These are phyloP conservation scores for Arabidopsis hybrid DNA, from an alignment of 441 rosid species.

Conservation along the genomic window DNA sequence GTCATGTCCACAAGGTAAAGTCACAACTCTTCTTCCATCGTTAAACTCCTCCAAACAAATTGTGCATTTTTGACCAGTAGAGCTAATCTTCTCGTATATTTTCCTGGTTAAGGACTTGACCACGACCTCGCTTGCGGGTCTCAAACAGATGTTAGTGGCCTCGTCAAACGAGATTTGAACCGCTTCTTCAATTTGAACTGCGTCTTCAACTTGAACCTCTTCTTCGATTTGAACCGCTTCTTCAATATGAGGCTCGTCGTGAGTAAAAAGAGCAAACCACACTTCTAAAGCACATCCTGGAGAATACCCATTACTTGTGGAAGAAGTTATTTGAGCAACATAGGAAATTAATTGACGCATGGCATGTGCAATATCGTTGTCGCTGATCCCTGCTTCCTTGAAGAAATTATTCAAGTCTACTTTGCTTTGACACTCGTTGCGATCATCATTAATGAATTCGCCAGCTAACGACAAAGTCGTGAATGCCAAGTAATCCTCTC, in stretches of 20 bases:
- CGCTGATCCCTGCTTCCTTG: neutral
- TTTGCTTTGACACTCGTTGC: slow-evolving; percentile 26
- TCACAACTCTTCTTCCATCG: slow-evolving; percentile 11
- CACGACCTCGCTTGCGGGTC: slow-evolving; percentile 14
- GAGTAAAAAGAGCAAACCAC: neutral
- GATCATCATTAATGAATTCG: no score
- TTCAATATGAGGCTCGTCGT: neutral
- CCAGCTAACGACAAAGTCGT: no score
- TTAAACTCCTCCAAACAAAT: slow-evolving; percentile 37
- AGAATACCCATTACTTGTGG: neutral
- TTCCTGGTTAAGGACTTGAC: slow-evolving; percentile 21
- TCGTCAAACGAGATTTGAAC: neutral
- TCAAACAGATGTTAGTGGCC: neutral
- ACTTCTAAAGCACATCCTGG: neutral
- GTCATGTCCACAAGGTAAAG: slow-evolving; percentile 35
- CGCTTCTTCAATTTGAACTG: slow-evolving; percentile 10
- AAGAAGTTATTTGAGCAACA: neutral
- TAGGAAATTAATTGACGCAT: neutral
- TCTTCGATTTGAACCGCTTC: neutral
- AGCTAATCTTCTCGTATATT: slow-evolving; percentile 1
- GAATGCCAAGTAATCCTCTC: no score
- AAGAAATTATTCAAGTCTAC: slow-evolving; percentile 12
- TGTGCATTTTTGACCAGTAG: neutral
- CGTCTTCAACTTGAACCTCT: neutral
- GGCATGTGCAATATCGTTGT: neutral